A percentile compares a stretch with the other conserved stretches of the same genome.
Conservation (phyloP, 1,139 yeast genomes). For the Kodamaea sp. region DNA sequence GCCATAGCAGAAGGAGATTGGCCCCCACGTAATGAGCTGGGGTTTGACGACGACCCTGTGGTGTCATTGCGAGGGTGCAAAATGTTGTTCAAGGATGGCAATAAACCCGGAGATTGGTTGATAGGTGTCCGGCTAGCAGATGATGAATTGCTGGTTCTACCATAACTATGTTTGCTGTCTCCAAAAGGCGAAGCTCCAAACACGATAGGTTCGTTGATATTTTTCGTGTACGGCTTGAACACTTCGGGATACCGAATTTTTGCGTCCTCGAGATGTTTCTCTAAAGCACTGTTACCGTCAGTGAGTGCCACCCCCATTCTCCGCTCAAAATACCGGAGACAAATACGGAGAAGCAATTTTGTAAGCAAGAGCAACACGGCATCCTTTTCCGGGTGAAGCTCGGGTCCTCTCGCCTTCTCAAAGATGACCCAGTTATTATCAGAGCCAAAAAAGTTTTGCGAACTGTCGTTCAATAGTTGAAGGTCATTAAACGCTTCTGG, state of each 20-base stretch:
- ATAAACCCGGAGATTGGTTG: conserved; percentile 6
- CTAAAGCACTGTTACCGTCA: conserved; percentile 18
- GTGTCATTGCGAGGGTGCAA: conserved; percentile 17
- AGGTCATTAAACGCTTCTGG: conserved; percentile 32
- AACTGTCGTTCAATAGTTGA: conserved; percentile 29
- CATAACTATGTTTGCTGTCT: not conserved
- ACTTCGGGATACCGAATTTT: conserved; percentile 26
- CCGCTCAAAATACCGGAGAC: conserved; percentile 26
- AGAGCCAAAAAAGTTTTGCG: conserved; percentile 26
- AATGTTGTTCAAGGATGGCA: conserved; percentile 28
- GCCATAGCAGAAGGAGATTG: too few species aligned
- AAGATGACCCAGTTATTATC: conserved; percentile 6
- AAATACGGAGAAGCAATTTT: conserved; percentile 26
- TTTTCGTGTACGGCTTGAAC: not conserved
- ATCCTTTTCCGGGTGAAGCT: conserved; percentile 25
- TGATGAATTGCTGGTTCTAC: not conserved
- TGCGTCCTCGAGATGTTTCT: conserved; percentile 25
- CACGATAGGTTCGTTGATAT: not conserved
- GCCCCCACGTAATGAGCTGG: too few species aligned
- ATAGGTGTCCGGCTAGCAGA: not conserved
- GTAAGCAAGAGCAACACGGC: conserved; percentile 23
- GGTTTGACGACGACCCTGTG: too few species aligned
- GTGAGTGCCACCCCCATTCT: conserved; percentile 18
- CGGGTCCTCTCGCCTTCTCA: conserved; percentile 12
- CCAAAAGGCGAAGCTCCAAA: conserved; percentile 9